Evolutionary conservation across 2,329 filamentous ascomycete genomes (phyloP).

Genomic region (Penicillium thymicola): DNA sequence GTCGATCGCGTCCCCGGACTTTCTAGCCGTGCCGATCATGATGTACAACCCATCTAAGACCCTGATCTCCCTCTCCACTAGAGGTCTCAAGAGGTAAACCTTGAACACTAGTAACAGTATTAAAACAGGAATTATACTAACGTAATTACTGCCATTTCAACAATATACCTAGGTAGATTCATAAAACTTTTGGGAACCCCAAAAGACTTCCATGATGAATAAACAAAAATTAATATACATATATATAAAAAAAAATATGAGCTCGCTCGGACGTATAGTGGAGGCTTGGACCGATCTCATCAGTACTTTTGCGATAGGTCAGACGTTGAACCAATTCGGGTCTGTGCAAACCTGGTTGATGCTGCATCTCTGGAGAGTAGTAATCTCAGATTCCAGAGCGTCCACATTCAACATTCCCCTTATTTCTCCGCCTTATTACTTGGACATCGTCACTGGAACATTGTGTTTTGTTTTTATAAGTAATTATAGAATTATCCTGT

Average conservation of each 20-base stretch:
- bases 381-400: constrained; percentile 6
- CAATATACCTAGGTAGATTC: too few species aligned
- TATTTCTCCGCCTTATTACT: constrained; percentile 2
- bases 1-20: constrained; percentile 10
- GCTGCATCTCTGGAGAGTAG: constrained; percentile 16
- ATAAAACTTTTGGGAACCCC: too few species aligned
- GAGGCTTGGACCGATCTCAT: constrained; percentile 12
- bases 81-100: constrained; percentile 1
- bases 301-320: constrained; percentile 13
- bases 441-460: neutral
- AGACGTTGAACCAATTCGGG: constrained; percentile 10
- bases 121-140: neutral
- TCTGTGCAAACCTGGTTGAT: constrained; percentile 25
- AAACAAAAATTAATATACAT: neutral
- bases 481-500: neutral
- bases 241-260: constrained; percentile 1
- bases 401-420: constrained; percentile 2
- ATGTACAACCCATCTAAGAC: neutral
- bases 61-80: constrained; percentile 4
- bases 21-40: constrained; percentile 7
- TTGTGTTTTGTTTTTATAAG: neutral
- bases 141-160: neutral
- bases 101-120: neutral
- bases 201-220: neutral
- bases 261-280: constrained; percentile 9